These are phyloP conservation scores for Crithidia fasciculata DNA, from an alignment of 208 protist species.

Conservation along the genomic window DNA sequence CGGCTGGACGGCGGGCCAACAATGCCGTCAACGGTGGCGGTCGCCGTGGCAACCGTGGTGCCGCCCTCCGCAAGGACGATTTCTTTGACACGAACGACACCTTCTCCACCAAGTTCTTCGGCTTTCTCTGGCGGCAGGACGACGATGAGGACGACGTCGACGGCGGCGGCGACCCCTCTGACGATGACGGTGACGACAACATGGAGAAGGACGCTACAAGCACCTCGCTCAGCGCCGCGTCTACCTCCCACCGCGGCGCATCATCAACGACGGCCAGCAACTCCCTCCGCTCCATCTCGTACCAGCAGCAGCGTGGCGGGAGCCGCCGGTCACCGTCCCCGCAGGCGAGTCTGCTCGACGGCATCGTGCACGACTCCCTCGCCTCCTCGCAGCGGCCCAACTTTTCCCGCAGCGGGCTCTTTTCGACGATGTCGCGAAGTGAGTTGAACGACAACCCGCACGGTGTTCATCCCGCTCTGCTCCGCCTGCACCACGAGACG, in stretches of 20 bases:
- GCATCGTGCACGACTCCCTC: background rate
- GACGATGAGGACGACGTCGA: constrained; percentile 16
- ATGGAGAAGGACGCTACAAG: background rate
- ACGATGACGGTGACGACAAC: background rate
- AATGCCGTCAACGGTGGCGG: background rate
- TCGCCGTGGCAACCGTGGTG: constrained; percentile 17
- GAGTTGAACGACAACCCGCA: constrained; percentile 41
- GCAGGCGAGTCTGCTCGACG: background rate
- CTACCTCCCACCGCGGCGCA: background rate
- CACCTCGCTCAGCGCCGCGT: background rate
- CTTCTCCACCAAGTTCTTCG: constrained; percentile 66
- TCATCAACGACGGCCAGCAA: background rate
- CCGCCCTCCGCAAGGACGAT: constrained; percentile 36
- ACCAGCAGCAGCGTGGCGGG: too few relatives aligned
- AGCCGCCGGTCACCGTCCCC: background rate
- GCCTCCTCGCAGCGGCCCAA: background rate
- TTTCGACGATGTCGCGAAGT: constrained; percentile 1
- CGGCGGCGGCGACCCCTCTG: background rate
- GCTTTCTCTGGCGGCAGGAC: constrained; percentile 42
- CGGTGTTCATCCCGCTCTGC: constrained; percentile 42
- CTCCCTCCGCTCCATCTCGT: background rate
- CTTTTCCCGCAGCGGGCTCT: constrained; percentile 6
- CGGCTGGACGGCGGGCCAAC: background rate
- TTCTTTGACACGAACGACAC: constrained; percentile 55
- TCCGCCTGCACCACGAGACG: constrained; percentile 72